Evolutionary conservation across 345 rosid genomes (phyloP).

Genomic region (Dipteronia sinensis): DNA sequence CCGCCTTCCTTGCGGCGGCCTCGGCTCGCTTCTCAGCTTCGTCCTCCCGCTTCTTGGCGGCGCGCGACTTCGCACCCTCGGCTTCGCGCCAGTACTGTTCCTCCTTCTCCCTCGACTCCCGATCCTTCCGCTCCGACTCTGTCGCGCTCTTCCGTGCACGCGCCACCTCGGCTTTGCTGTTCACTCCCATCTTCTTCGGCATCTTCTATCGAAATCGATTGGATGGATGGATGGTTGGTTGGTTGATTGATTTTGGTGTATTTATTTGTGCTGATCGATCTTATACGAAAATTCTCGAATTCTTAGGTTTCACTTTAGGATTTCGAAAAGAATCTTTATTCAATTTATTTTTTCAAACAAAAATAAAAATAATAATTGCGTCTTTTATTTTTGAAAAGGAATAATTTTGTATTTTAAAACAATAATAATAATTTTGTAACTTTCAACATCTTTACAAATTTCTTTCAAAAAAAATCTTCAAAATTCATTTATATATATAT

Average conservation of each 20-base stretch:
- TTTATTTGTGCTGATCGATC: too few species aligned
- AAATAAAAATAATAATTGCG: too few species aligned
- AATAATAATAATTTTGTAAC: too few species aligned
- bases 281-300: neutral
- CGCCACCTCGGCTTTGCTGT: slow-evolving; percentile 95
- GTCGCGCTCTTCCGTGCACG: slow-evolving; percentile 68
- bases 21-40: slow-evolving; percentile 90
- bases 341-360: neutral
- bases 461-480: too few species aligned
- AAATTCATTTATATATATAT: too few species aligned
- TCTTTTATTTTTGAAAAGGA: too few species aligned
- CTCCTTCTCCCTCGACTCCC: slow-evolving; percentile 73
- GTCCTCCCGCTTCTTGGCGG: slow-evolving; percentile 88
- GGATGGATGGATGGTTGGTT: neutral
- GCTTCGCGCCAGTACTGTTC: slow-evolving; percentile 96
- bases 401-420: too few species aligned
- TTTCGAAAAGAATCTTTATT: neutral
- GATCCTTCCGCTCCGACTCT: slow-evolving; percentile 80
- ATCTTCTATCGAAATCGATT: slow-evolving; percentile 34
- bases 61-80: slow-evolving; percentile 79
- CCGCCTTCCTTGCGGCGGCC: slow-evolving; percentile 61
- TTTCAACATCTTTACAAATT: too few species aligned
- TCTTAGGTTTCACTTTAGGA: neutral
- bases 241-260: neutral
- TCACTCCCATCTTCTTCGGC: slow-evolving; percentile 99